These are phyloP conservation scores for Talaromyces sp. DNA, from an alignment of 2,329 filamentous ascomycete species.

Conservation along the genomic window DNA sequence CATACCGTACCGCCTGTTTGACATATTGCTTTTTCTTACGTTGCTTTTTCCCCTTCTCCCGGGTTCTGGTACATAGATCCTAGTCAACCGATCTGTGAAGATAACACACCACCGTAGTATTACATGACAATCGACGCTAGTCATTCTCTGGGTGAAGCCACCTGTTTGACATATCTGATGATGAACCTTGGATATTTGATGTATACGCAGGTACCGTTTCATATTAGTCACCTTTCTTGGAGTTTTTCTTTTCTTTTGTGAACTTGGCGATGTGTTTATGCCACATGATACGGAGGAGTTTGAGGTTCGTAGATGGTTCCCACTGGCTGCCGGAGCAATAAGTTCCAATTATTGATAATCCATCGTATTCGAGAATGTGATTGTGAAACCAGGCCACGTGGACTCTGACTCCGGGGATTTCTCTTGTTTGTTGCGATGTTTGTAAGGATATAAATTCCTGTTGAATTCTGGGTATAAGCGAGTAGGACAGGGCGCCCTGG, in stretches of 20 bases:
- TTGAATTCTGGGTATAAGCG: background rate
- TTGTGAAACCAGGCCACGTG: slow-evolving; percentile 15
- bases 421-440: background rate
- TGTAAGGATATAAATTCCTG: background rate
- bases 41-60: background rate
- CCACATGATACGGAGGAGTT: background rate
- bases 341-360: background rate
- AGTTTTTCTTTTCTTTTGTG: slow-evolving; percentile 2
- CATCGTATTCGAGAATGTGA: background rate
- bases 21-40: slow-evolving; percentile 6
- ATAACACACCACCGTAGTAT: background rate
- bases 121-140: slow-evolving; percentile 1
- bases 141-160: background rate
- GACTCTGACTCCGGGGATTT: slow-evolving; percentile 1
- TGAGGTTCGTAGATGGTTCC: background rate
- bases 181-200: background rate
- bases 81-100: background rate
- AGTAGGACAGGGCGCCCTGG: background rate
- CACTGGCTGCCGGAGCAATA: slow-evolving; percentile 1
- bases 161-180: background rate
- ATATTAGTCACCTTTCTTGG: background rate
- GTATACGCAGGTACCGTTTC: slow-evolving; percentile 12
- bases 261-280: background rate
- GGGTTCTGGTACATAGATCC: background rate
- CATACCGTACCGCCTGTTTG: background rate